These are phyloP conservation scores for Lentinula sp. DNA, from an alignment of 768 basidiomycete genomes.

Conservation along the genomic window DNA sequence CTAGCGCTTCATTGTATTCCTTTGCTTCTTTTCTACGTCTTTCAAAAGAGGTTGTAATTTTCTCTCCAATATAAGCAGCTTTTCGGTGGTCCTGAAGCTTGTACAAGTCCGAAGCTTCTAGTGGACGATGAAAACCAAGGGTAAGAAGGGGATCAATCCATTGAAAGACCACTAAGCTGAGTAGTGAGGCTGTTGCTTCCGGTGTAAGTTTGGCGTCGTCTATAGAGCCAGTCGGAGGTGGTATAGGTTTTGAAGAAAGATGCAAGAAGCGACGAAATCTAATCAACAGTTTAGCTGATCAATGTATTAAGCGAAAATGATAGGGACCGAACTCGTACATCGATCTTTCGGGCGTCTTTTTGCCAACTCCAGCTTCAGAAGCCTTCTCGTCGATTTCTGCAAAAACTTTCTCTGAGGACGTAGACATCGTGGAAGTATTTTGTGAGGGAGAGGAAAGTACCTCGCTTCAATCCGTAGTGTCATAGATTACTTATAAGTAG, in stretches of 20 bases:
- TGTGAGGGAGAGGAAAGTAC: neutral
- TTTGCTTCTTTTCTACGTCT: constrained; percentile 47
- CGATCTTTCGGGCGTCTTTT: neutral
- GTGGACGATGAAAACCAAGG: constrained; percentile 74
- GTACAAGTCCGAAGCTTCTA: constrained; percentile 78
- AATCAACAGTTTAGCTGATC: neutral
- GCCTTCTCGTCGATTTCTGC: neutral
- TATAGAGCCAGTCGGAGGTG: constrained; percentile 44
- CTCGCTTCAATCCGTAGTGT: neutral
- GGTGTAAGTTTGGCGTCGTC: constrained; percentile 60
- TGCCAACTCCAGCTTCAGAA: neutral
- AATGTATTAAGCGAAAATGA: neutral
- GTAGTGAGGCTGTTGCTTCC: constrained; percentile 57
- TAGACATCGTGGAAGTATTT: neutral
- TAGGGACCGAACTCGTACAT: neutral
- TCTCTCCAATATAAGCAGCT: constrained; percentile 52
- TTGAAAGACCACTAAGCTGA: constrained; percentile 55
- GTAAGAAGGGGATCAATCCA: constrained; percentile 73
- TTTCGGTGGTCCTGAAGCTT: constrained; percentile 61
- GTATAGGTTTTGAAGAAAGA: constrained; percentile 22
- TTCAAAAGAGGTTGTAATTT: constrained; percentile 62
- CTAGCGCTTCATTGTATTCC: constrained; percentile 67
- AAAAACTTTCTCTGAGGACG: neutral
- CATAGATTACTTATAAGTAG: neutral
- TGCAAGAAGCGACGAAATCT: constrained; percentile 5